These are phyloP conservation scores for Tuber aestivum DNA, from an alignment of 495 filamentous ascomycete species.

Conservation along the genomic window DNA sequence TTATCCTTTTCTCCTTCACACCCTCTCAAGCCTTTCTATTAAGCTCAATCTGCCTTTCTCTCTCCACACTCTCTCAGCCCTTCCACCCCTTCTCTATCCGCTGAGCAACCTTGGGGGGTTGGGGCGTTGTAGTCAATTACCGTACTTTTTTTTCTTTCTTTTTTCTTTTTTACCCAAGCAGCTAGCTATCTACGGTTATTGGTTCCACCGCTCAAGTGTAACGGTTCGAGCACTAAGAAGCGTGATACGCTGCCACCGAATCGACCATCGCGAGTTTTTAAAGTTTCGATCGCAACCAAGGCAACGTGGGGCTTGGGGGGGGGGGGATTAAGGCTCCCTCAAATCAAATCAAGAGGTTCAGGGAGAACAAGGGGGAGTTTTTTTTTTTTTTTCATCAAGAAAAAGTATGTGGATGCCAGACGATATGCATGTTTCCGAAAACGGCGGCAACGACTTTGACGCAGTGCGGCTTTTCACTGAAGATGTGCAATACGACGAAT, in stretches of 20 bases:
- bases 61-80: background rate
- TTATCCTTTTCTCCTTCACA: background rate
- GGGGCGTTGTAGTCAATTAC: background rate
- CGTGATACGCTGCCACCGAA: background rate
- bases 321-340: constrained; percentile 32
- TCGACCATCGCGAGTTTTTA: background rate
- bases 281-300: constrained; percentile 19
- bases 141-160: background rate
- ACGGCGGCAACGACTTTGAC: constrained; percentile 30
- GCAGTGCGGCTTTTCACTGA: constrained; percentile 33
- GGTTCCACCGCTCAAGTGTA: background rate
- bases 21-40: background rate
- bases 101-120: background rate
- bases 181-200: constrained; percentile 2
- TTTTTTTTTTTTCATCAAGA: background rate
- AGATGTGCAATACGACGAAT: constrained; percentile 35
- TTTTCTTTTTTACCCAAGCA: background rate
- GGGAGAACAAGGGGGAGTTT: constrained; percentile 15
- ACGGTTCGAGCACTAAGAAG: background rate
- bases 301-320: constrained; percentile 20
- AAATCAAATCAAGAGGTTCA: constrained; percentile 23
- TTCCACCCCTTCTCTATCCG: background rate
- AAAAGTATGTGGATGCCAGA: constrained; percentile 34
- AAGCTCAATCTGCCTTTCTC: background rate
- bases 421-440: constrained; percentile 36